Evolutionary conservation across 2,329 filamentous ascomycete species (phyloP).

Genomic region (Teratosphaeria destructans): DNA sequence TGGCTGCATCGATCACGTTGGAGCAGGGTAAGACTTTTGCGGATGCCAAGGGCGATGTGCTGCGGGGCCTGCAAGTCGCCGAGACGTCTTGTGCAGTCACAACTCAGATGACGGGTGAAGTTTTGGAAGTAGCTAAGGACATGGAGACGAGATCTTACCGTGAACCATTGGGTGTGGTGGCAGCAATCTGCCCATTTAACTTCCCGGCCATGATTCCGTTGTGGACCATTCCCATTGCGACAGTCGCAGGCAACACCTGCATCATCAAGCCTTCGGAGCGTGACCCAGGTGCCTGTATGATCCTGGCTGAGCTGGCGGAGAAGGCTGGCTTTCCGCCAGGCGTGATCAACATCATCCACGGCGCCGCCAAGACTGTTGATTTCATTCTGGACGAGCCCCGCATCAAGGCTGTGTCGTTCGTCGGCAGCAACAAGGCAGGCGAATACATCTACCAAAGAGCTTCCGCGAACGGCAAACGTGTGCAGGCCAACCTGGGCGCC

Average conservation of each 20-base stretch:
- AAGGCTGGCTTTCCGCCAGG: slow-evolving; percentile 75
- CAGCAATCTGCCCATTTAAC: slow-evolving; percentile 82
- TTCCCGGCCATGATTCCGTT: slow-evolving; percentile 88
- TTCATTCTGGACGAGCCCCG: slow-evolving; percentile 76
- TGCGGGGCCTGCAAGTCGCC: slow-evolving; percentile 73
- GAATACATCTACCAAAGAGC: slow-evolving; percentile 75
- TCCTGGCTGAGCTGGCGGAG: slow-evolving; percentile 66
- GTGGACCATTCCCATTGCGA: slow-evolving; percentile 82
- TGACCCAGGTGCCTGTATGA: slow-evolving; percentile 76
- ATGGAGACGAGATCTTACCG: slow-evolving; percentile 80
- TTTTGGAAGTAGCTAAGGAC: slow-evolving; percentile 77
- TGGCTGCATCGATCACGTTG: slow-evolving; percentile 74
- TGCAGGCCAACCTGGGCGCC: slow-evolving; percentile 77
- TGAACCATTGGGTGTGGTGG: slow-evolving; percentile 70
- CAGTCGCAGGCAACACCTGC: slow-evolving; percentile 72
- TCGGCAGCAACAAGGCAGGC: slow-evolving; percentile 77
- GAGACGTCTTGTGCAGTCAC: slow-evolving; percentile 73
- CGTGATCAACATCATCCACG: slow-evolving; percentile 75
- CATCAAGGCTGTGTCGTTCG: slow-evolving; percentile 81
- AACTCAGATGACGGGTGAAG: slow-evolving; percentile 71
- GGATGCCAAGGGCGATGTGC: slow-evolving; percentile 71
- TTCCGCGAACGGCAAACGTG: slow-evolving; percentile 76
- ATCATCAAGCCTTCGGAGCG: slow-evolving; percentile 81
- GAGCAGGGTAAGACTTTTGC: slow-evolving; percentile 85
- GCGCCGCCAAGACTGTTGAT: slow-evolving; percentile 69